Conservation (phyloP, 225 moss, liverwort and hornwort species). For the Pseudisothecium myosuroides region DNA sequence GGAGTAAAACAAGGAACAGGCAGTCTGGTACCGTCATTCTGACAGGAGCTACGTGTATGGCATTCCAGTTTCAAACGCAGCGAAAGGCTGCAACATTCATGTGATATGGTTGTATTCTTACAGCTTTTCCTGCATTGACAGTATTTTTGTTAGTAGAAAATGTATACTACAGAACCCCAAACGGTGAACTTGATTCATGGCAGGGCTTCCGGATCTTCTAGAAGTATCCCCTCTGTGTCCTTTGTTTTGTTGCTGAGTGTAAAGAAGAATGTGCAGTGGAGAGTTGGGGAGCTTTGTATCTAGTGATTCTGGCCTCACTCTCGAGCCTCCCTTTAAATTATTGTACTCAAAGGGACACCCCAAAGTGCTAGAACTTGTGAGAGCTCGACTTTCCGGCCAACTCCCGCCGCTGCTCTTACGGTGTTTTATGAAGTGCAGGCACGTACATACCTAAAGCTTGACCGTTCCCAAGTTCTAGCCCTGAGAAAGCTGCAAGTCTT, state of each 20-base stretch:
- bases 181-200: background rate
- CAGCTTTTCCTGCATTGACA: background rate
- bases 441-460: background rate
- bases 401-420: background rate
- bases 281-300: background rate
- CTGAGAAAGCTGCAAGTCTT: background rate
- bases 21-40: background rate
- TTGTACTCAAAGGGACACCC: constrained; percentile 11
- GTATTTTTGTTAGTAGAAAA: background rate
- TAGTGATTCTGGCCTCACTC: background rate
- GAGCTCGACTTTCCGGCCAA: constrained; percentile 14
- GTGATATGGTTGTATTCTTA: background rate
- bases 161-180: background rate
- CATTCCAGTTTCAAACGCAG: background rate
- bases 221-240: constrained; percentile 2
- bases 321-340: constrained; percentile 1
- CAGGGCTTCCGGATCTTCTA: constrained; percentile 13
- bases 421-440: background rate
- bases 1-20: background rate
- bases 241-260: background rate
- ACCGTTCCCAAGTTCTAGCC: background rate
- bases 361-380: background rate
- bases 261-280: background rate
- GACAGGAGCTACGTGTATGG: background rate
- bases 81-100: constrained; percentile 4